Evolutionary conservation across 2,329 filamentous ascomycete genomes (phyloP), one percentile per base, ranked within the genome.

Genomic region (Xylaria sp.): DNA sequence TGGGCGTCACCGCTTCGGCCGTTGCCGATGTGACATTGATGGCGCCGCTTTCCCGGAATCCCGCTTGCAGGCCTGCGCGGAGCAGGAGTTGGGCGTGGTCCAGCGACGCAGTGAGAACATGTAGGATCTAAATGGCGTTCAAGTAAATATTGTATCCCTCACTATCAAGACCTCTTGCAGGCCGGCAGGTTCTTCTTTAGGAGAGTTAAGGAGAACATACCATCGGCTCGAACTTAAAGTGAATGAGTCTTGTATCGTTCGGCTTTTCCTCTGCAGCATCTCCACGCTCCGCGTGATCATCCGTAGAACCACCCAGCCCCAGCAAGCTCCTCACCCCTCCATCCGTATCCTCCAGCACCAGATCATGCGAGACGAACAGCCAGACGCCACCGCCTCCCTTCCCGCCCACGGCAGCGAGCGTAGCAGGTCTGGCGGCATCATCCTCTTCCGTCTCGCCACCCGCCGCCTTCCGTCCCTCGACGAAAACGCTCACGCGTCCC

Each of bases 141-240:
- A 33, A 58, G 44, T 52, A 37, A 40, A 23, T 43, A 25, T 10
- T 13, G 10, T 23, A 15, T 41, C 19, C 29, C n/a, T 31, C 9
- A n/a, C 13, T 40, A 37, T 13, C 9, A 29, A 17, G 7, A 29
- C 9, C 21, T 29, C 6, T 13, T 10, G 11, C 19, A 25, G 21
- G 4, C 5, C 17, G 19, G 21, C 8, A 43, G 40, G 11, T 23
- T 10, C 2, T 3, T 1, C 25, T 6, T 35, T 15, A 27, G 9
- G 4, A 29, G 4, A 8, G 27, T 1, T 1, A 17, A 21, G 10
- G 19, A 9, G 2, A 46, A 73, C 87, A 73, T 83, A 96, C 93
- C 92, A 97, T 93, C 4, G 93, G 92, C 75, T 97, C 93, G 72
- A 96, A 97, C 76, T 96, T 95, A 78, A 97, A 91, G 76, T 94